Evolutionary conservation across 208 protist species (phyloP).

Genomic region (Acanthamoeba sp.): DNA sequence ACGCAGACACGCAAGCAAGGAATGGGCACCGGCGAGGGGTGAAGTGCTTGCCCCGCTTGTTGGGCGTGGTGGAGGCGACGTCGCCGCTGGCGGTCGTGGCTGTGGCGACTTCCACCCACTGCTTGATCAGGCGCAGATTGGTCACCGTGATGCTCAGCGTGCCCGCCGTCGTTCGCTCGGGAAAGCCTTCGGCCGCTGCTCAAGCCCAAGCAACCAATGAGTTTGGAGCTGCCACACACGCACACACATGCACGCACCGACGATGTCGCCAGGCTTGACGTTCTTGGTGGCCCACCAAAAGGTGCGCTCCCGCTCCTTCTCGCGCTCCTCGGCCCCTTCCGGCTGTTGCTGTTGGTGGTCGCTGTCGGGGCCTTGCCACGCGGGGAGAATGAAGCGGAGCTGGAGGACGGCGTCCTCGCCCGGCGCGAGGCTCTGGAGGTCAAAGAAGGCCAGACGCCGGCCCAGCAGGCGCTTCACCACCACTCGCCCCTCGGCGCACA

Average conservation of each 20-base stretch:
- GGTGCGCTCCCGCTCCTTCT: not conserved
- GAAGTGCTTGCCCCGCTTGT: conserved; percentile 31
- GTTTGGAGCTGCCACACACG: not conserved
- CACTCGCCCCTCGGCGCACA: not conserved
- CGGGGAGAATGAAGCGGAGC: not conserved
- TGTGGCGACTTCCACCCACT: not conserved
- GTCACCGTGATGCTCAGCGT: conserved; percentile 26
- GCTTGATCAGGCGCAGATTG: not conserved
- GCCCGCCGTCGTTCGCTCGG: not conserved
- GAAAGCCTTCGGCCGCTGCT: conserved; percentile 24
- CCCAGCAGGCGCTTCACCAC: conserved; percentile 53
- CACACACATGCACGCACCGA: not conserved
- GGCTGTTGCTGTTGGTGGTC: not conserved
- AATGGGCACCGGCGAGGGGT: not conserved
- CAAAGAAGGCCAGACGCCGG: conserved; percentile 41
- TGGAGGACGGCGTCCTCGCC: conserved; percentile 47
- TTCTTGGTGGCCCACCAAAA: not conserved
- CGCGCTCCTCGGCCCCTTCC: not conserved
- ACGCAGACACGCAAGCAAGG: not conserved
- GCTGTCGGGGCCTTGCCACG: not conserved
- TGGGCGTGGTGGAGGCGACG: not conserved
- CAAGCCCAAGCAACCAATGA: no score
- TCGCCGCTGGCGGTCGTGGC: not conserved
- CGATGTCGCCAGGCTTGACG: conserved; percentile 10
- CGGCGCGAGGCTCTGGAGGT: conserved; percentile 13